Base-by-base conservation (phyloP, 345 rosid genomes). In the Gossypium raimondii region DNA sequence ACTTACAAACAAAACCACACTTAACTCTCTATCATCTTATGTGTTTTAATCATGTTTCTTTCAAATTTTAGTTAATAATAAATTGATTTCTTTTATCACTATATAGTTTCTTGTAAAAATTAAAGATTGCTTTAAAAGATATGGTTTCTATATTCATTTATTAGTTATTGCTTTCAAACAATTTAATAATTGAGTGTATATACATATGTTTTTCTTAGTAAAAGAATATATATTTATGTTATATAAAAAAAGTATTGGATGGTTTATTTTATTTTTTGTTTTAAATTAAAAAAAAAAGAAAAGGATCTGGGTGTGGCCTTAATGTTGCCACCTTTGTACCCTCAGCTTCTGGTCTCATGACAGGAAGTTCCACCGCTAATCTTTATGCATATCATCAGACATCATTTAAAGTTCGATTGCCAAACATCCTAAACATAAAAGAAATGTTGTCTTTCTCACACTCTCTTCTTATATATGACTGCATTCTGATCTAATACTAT, bases 311-410 rank as follows among this genome's bases (percentile, higher is more conserved):
- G 9, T 55, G 75, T 72, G 75, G 66, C 51, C 75, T 38, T 8
- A 58, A 72, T 43, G 60, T 20, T 72, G 75, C 66, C 55, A 57
- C 66, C 75, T 43, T 58, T 57, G n/a, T 71, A 11, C 50, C 74
- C 34, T 55, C 51, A 7, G 51, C 74, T 56, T 71, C 50, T n/a
- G 74, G 63, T 71, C n/a, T 55, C 50, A 20, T 10, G 63, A 55
- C 27, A 71, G 51, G 60, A 53, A 24, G 62, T 34, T 70, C 75
- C 75, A 57, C 64, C 74, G 61, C 62, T n/a, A 38, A 55, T 41
- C 51, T 71, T 71, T 55, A 55, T n/a, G n/a, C 61, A 52, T 24
- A 53, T 52, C n/a, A 53, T 70, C 47, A 70, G 73, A 70, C 61
- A 17, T 55, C 62, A 70, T 55, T 70, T 67, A 64, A 25, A 50